Evolutionary conservation across 495 filamentous ascomycete species (phyloP).

Genomic region (Penicillium diatomitis): DNA sequence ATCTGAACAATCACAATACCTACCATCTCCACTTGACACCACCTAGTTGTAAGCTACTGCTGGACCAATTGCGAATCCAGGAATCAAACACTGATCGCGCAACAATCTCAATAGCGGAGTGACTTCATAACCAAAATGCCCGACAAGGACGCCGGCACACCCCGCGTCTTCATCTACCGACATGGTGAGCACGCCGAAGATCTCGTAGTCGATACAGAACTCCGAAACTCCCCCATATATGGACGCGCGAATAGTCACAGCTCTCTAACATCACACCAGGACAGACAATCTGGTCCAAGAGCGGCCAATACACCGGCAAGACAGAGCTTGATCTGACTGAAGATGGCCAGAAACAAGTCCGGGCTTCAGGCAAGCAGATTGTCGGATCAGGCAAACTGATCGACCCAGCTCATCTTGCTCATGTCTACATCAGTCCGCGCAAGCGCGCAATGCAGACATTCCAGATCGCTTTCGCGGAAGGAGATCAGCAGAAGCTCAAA

Average conservation of each 20-base stretch:
- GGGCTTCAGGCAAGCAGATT: constrained; percentile 57
- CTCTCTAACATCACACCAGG: constrained; percentile 17
- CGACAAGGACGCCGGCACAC: constrained; percentile 37
- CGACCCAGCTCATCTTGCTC: constrained; percentile 61
- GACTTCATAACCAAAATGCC: constrained; percentile 20
- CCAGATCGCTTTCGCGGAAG: constrained; percentile 52
- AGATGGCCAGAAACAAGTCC: constrained; percentile 63
- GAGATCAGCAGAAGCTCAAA: constrained; percentile 14
- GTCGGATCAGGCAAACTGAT: constrained; percentile 70
- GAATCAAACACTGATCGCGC: no score
- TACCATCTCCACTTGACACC: no score
- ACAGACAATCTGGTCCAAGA: constrained; percentile 85
- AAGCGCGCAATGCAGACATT: constrained; percentile 67
- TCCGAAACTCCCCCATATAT: not conserved
- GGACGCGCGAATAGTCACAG: not conserved
- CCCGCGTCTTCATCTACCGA: constrained; percentile 30
- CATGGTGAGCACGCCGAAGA: constrained; percentile 18
- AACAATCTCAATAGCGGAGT: no score
- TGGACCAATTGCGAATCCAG: no score
- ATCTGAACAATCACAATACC: no score
- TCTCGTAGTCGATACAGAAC: not conserved
- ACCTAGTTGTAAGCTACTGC: no score
- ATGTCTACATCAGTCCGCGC: constrained; percentile 75
- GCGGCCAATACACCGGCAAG: constrained; percentile 72
- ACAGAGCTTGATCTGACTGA: constrained; percentile 76